Evolutionary conservation across 192 early-diverging fungal genomes (phyloP), one percentile per base, ranked within the genome.

Genomic region (Fimicolochytrium jonesii): DNA sequence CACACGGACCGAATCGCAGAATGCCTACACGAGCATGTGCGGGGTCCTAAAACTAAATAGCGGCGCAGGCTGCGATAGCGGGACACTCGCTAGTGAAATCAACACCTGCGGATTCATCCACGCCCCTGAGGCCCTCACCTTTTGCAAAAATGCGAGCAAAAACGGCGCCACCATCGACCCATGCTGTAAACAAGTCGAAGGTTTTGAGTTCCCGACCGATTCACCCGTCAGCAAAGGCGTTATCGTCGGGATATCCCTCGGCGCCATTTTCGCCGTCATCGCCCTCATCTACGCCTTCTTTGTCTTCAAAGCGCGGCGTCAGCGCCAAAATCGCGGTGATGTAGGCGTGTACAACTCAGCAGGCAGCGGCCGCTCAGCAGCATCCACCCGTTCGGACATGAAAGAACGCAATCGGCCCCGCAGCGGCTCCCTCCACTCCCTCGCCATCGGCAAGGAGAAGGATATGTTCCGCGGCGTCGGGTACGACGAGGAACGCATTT

Each of bases 21-120:
- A 13, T 11, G 26, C 13, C 25, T 50, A 50, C 48, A 20, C 13
- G 13, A 23, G 25, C 25, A 23, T 50, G 1, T 50, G 48, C 48
- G 13, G 11, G 17, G 17, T 11, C 0, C 2, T 50, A 26, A 50
- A 50, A 26, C 13, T 18, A 11, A 26, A 50, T 1, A 11, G 17
- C 25, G 23, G 48, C n/a, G n/a, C n/a, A n/a, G 30, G 31, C 41
- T 59, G 57, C 25, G 57, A 59, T 32, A 18, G 18, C 6, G 57
- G 57, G 22, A 59, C 17, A 17, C 30, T 59, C 0, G 23, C 57
- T 6, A 17, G 26, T 22, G 57, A 59, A 44, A 42, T 59, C 41
- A 59, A 59, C 44, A 59, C 57, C 0, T 59, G 57, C 29, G 57
- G 57, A 17, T 59, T 59, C 43, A 46, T 59, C 42, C 20, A 11